These are phyloP conservation scores for Aspergillus funiculosus DNA, from an alignment of 495 filamentous ascomycete genomes.

Conservation along the genomic window DNA sequence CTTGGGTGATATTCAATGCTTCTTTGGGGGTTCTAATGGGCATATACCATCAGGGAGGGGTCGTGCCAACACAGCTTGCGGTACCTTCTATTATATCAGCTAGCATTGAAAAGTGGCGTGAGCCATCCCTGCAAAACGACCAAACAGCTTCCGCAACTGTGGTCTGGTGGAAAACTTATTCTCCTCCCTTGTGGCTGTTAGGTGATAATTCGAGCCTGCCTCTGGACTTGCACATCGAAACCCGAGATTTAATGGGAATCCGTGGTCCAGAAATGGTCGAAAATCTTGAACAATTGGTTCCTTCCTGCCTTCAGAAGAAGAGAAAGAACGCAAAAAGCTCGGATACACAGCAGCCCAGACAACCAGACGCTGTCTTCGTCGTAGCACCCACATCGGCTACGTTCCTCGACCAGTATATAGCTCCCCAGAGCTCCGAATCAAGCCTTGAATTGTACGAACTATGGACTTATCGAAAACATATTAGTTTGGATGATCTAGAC, in stretches of 20 bases:
- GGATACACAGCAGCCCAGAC: background rate
- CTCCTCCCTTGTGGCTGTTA: slow-evolving; percentile 85
- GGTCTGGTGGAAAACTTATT: slow-evolving; percentile 98
- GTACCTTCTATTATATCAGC: slow-evolving; percentile 35
- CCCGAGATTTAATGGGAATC: slow-evolving; percentile 78
- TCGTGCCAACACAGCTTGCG: slow-evolving; percentile 71
- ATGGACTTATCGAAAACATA: slow-evolving; percentile 67
- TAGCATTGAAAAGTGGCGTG: slow-evolving; percentile 10
- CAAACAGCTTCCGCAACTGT: slow-evolving; percentile 54
- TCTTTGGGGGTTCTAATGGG: slow-evolving; percentile 79
- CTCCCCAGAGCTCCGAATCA: slow-evolving; percentile 23
- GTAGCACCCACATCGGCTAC: slow-evolving; percentile 65
- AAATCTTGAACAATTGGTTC: slow-evolving; percentile 48
- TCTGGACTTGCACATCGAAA: slow-evolving; percentile 53
- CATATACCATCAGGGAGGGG: slow-evolving; percentile 86
- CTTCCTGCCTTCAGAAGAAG: slow-evolving; percentile 43
- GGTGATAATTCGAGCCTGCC: slow-evolving; percentile 59
- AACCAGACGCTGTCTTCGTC: slow-evolving; percentile 49
- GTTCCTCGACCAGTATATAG: slow-evolving; percentile 60
- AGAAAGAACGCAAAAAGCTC: background rate
- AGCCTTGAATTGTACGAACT: slow-evolving; percentile 50
- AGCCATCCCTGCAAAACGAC: slow-evolving; percentile 25
- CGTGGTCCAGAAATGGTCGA: slow-evolving; percentile 54
- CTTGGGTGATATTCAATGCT: slow-evolving; percentile 82
- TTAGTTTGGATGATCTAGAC: slow-evolving; percentile 92